Conservation (phyloP, 371 early-diverging fungal genomes). For the Chytridium lagenaria region DNA sequence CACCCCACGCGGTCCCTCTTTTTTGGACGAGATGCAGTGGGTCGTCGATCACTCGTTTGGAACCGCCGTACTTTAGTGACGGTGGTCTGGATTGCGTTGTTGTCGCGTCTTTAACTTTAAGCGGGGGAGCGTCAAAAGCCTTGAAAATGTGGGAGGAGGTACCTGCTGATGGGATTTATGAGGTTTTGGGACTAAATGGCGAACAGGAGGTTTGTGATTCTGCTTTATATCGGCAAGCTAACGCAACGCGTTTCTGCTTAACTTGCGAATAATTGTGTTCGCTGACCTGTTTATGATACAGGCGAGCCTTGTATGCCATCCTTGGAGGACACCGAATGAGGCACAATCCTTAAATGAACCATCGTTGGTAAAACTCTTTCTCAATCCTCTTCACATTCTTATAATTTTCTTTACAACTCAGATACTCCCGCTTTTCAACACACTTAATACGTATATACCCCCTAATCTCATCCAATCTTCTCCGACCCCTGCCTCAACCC, state of each 20-base stretch:
- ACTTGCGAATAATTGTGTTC: no score
- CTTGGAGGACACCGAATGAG: no score
- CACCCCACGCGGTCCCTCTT: constrained; percentile 59
- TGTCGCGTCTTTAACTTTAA: constrained; percentile 26
- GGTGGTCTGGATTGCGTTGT: constrained; percentile 25
- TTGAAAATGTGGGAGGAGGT: constrained; percentile 67
- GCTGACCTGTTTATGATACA: no score
- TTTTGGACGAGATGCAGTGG: constrained; percentile 85
- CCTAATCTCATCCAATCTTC: no score
- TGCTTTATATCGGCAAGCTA: neutral
- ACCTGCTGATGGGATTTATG: constrained; percentile 73
- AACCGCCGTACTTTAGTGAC: constrained; percentile 31
- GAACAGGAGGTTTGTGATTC: neutral
- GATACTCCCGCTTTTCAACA: no score
- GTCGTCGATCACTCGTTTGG: constrained; percentile 81
- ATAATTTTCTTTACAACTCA: no score
- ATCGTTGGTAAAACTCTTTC: no score
- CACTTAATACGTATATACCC: no score
- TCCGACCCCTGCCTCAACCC: neutral
- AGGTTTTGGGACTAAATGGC: constrained; percentile 39
- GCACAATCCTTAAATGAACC: no score
- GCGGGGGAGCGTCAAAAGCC: constrained; percentile 4
- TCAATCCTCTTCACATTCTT: no score
- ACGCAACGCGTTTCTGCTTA: neutral
- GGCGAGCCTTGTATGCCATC: no score